These are phyloP conservation scores for Pisolithus tinctorius DNA, from an alignment of 768 basidiomycete genomes.

Conservation along the genomic window DNA sequence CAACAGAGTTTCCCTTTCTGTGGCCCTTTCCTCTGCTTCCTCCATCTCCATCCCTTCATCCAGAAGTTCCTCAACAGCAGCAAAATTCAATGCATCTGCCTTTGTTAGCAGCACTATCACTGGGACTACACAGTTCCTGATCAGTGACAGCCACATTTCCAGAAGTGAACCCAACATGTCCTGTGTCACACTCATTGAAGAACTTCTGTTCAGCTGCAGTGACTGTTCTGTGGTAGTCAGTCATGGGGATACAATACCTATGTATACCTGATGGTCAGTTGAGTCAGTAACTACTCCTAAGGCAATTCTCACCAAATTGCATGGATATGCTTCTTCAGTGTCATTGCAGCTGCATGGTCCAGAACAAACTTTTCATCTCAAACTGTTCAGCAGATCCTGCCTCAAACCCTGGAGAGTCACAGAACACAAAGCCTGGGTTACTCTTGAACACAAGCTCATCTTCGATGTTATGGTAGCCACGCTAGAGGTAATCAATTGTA, in stretches of 20 bases:
- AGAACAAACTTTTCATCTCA: slow-evolving; percentile 28
- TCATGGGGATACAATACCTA: slow-evolving; percentile 35
- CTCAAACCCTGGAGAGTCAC: slow-evolving; percentile 37
- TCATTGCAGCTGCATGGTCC: slow-evolving; percentile 10
- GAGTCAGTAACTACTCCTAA: neutral
- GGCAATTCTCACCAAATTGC: slow-evolving; percentile 29
- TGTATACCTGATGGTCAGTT: neutral
- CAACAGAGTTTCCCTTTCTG: slow-evolving; percentile 7
- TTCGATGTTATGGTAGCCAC: slow-evolving; percentile 30
- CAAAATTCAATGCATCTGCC: slow-evolving; percentile 23
- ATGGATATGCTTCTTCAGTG: slow-evolving; percentile 27
- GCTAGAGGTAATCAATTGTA: neutral
- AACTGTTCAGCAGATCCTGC: slow-evolving; percentile 26
- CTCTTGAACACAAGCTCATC: slow-evolving; percentile 24
- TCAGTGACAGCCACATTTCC: neutral
- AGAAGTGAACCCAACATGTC: slow-evolving; percentile 1
- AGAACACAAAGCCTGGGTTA: slow-evolving; percentile 31
- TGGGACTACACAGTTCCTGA: slow-evolving; percentile 23
- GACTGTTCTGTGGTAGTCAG: slow-evolving; percentile 20
- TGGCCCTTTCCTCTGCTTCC: slow-evolving; percentile 7
- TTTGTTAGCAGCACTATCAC: slow-evolving; percentile 35
- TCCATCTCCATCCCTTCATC: slow-evolving; percentile 5
- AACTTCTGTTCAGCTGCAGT: slow-evolving; percentile 23
- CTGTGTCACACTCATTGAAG: slow-evolving; percentile 21
- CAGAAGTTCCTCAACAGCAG: slow-evolving; percentile 11